A percentile compares a stretch with the other conserved stretches of the same genome.
phyloP scores from a whole-genome alignment of 257 asterid species.

The Forsythia suspensa region DNA sequence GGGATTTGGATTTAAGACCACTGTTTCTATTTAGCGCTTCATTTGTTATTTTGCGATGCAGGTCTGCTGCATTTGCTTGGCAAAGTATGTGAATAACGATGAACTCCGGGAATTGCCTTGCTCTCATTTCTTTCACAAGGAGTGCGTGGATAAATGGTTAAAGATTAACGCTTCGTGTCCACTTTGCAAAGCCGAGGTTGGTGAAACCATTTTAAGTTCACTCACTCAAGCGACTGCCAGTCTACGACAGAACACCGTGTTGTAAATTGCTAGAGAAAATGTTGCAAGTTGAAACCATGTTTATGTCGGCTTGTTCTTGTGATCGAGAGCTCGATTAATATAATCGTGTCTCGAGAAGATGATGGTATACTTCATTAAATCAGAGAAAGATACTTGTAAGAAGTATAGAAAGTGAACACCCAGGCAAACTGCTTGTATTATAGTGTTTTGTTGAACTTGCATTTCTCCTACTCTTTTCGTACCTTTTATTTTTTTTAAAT shows the following conservation, averaged over 20 bases:
- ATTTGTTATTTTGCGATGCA: conserved; percentile 28
- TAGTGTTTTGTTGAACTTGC: background rate
- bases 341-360: background rate
- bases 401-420: background rate
- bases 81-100: conserved; percentile 80
- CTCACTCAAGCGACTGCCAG: conserved; percentile 58
- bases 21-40: background rate
- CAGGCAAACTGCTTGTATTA: background rate
- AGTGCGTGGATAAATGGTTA: conserved; percentile 95
- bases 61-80: conserved; percentile 97
- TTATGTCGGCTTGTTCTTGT: background rate
- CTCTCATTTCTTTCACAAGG: conserved; percentile 90
- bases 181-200: conserved; percentile 93
- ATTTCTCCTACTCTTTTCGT: background rate
- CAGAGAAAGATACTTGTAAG: background rate
- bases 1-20: background rate
- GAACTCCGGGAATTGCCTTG: conserved; percentile 89
- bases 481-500: no score
- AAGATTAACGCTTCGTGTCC: conserved; percentile 89
- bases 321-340: background rate
- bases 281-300: background rate
- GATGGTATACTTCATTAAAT: background rate
- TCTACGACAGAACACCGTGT: conserved; percentile 34
- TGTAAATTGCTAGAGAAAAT: background rate
- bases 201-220: conserved; percentile 67